A percentile compares a stretch with the other conserved stretches of the same genome.
Evolutionary conservation across 2,329 filamentous ascomycete species (phyloP).

Genomic region (Fusarium coicis): DNA sequence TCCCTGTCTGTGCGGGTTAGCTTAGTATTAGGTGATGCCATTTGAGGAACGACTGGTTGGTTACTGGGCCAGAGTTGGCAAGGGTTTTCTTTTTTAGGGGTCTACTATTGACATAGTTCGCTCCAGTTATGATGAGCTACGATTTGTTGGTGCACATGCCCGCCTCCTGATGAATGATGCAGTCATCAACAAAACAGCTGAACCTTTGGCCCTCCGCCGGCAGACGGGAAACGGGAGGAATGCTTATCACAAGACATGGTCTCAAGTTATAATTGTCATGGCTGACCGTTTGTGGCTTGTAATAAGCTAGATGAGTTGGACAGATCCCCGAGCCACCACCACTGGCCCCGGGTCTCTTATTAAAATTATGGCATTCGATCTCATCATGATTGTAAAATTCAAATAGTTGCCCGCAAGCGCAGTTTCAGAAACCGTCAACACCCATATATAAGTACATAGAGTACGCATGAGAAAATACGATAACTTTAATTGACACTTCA

Average conservation of each 20-base stretch:
- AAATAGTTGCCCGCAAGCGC: constrained; percentile 21
- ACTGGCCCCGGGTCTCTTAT: not conserved
- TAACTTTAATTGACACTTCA: constrained; percentile 4
- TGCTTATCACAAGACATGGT: constrained; percentile 9
- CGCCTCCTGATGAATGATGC: constrained; percentile 23
- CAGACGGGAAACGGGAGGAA: constrained; percentile 26
- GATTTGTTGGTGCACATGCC: not conserved
- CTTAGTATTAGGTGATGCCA: constrained; percentile 22
- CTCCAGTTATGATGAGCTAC: constrained; percentile 14
- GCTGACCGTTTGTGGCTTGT: constrained; percentile 31
- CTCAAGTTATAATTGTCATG: constrained; percentile 9
- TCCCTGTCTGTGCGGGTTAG: constrained; percentile 36
- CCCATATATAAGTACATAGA: not conserved
- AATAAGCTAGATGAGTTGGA: constrained; percentile 22
- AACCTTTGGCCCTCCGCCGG: not conserved
- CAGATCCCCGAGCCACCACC: constrained; percentile 25
- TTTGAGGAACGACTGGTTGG: constrained; percentile 29
- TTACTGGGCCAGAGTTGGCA: constrained; percentile 24
- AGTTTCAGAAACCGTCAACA: constrained; percentile 33
- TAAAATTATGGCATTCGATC: constrained; percentile 17
- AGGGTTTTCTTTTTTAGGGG: constrained; percentile 31
- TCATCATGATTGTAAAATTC: constrained; percentile 27
- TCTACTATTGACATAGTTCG: constrained; percentile 5
- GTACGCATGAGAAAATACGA: not conserved
- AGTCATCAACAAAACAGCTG: constrained; percentile 21